Conservation (phyloP, 768 basidiomycete genomes). For the Gymnopilus dilepis region DNA sequence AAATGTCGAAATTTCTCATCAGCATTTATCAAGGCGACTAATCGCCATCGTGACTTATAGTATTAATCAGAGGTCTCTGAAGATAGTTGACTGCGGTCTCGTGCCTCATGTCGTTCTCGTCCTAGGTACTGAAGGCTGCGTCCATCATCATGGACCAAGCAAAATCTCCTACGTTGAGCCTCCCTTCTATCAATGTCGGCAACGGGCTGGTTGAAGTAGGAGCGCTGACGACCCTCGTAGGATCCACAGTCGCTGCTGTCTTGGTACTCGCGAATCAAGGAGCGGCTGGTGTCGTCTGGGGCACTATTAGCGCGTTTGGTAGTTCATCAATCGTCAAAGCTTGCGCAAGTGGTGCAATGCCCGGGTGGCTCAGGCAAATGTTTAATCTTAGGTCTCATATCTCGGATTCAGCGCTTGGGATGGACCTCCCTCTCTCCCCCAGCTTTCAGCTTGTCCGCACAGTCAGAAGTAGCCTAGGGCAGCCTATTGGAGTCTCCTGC, state of each 20-base stretch:
- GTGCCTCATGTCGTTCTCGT: no score
- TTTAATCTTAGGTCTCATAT: conserved; percentile 28
- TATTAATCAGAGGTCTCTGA: no score
- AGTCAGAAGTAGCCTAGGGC: background rate
- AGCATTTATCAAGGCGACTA: no score
- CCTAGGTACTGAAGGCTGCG: no score
- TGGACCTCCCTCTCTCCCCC: conserved; percentile 24
- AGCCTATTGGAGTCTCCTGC: background rate
- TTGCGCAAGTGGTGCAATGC: conserved; percentile 27
- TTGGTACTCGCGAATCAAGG: conserved; percentile 33
- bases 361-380: conserved; percentile 34
- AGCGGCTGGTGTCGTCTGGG: conserved; percentile 35
- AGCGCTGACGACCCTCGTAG: conserved; percentile 29
- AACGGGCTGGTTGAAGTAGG: conserved; percentile 9
- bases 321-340: conserved; percentile 29
- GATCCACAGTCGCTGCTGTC: conserved; percentile 30
- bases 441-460: background rate
- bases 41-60: no score
- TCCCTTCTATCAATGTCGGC: conserved; percentile 1
- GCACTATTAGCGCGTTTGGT: conserved; percentile 34
- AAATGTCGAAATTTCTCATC: no score
- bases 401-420: conserved; percentile 31
- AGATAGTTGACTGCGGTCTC: no score
- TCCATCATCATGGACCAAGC: background rate
- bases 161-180: background rate